phyloP scores from a whole-genome alignment of 768 basidiomycete species.

The Boletus speciosus region DNA sequence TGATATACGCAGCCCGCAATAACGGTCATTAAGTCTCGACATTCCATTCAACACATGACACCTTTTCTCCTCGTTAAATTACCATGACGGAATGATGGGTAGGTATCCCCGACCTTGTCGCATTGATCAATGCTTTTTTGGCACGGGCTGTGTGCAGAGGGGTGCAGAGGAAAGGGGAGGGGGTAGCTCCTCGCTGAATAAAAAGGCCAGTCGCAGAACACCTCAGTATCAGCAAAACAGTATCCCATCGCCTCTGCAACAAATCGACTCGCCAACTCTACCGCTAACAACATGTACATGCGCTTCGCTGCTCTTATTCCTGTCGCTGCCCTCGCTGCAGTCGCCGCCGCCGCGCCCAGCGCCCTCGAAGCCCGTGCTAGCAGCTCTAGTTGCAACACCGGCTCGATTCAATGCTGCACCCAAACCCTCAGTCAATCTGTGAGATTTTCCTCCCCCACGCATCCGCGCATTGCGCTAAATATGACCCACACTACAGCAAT shows the following conservation, averaged over 20 bases:
- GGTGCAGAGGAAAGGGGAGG: neutral
- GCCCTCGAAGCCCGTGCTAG: neutral
- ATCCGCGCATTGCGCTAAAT: neutral
- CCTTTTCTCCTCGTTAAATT: neutral
- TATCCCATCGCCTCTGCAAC: neutral
- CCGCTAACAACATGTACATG: conserved; percentile 3
- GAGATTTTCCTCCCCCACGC: neutral
- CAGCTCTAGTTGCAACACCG: conserved; percentile 5
- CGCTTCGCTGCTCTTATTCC: conserved; percentile 7
- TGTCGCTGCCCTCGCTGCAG: conserved; percentile 5
- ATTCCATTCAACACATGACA: no score
- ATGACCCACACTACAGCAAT: neutral
- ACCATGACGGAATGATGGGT: neutral
- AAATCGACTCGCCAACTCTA: neutral
- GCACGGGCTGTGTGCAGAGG: neutral
- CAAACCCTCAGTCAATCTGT: neutral
- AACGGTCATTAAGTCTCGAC: neutral
- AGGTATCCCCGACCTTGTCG: neutral
- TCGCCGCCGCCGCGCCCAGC: conserved; percentile 4
- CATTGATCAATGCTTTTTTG: neutral
- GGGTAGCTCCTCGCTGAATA: neutral
- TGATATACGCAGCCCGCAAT: neutral
- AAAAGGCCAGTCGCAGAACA: neutral
- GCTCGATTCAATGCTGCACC: conserved; percentile 4
- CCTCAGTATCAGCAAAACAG: neutral